These are phyloP conservation scores for Hypericum androsaemum DNA, from an alignment of 345 rosid species.

Conservation along the genomic window DNA sequence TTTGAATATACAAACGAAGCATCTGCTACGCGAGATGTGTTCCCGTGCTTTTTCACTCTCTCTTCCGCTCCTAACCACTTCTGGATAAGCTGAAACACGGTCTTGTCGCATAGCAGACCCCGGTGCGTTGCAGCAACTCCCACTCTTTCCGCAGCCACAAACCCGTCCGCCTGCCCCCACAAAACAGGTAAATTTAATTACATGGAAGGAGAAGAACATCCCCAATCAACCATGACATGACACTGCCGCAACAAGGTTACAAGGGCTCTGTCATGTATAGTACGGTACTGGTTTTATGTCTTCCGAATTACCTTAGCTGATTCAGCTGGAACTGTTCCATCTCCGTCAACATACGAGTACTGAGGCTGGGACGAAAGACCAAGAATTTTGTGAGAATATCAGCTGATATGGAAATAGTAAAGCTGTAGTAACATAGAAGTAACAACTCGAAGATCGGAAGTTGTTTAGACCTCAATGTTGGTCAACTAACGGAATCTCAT, in stretches of 20 bases:
- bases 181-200: background rate
- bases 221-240: too few species aligned
- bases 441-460: too few species aligned
- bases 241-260: too few species aligned
- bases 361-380: constrained; percentile 40
- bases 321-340: constrained; percentile 89
- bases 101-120: constrained; percentile 40
- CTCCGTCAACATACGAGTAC: constrained; percentile 77
- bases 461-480: too few species aligned
- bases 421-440: too few species aligned
- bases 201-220: too few species aligned
- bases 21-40: constrained; percentile 38
- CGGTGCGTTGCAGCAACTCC: constrained; percentile 60
- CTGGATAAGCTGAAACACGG: constrained; percentile 42
- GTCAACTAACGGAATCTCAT: background rate
- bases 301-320: constrained; percentile 51
- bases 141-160: constrained; percentile 48
- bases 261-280: too few species aligned
- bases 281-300: background rate
- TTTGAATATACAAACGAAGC: constrained; percentile 6
- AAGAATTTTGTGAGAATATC: background rate
- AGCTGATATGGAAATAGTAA: too few species aligned
- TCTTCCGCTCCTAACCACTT: constrained; percentile 65
- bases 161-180: constrained; percentile 55
- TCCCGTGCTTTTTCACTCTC: constrained; percentile 19